These are phyloP conservation scores for Dorcoceras hygrometricum DNA, from an alignment of 257 asterid species.

Conservation along the genomic window DNA sequence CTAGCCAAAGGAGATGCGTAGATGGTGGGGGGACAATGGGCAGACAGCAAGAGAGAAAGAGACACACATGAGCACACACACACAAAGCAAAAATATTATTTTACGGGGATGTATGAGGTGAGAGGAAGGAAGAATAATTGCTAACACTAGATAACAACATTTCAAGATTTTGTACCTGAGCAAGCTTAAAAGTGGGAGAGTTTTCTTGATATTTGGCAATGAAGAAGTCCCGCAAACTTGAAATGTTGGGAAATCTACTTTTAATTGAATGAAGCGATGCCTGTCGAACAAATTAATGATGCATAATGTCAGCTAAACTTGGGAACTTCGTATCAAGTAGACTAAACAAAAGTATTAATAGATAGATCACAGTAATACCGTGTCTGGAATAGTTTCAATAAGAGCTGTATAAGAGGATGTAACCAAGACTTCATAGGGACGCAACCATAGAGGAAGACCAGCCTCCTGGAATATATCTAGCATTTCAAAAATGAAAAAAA, in stretches of 20 bases:
- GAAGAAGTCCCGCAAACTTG: constrained; percentile 91
- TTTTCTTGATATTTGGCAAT: constrained; percentile 87
- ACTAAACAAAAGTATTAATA: not conserved
- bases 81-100: too few relatives aligned
- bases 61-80: too few relatives aligned
- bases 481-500: constrained; percentile 24
- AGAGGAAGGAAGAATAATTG: constrained; percentile 16
- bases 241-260: constrained; percentile 79
- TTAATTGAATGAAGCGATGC: constrained; percentile 95
- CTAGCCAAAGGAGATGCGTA: not conserved
- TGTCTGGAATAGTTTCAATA: constrained; percentile 97
- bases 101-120: constrained; percentile 15
- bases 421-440: constrained; percentile 29
- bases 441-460: constrained; percentile 64
- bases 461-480: constrained; percentile 99
- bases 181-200: constrained; percentile 87
- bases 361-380: constrained; percentile 47
- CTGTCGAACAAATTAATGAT: constrained; percentile 38
- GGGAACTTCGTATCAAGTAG: constrained; percentile 14
- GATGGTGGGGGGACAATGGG: too few relatives aligned
- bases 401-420: constrained; percentile 96
- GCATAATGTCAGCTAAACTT: not conserved
- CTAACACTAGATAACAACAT: constrained; percentile 7
- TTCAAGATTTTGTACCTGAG: constrained; percentile 58
- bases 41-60: constrained; percentile 4